Conservation (phyloP, 495 filamentous ascomycete genomes). For the Neurospora tetrasperma region DNA sequence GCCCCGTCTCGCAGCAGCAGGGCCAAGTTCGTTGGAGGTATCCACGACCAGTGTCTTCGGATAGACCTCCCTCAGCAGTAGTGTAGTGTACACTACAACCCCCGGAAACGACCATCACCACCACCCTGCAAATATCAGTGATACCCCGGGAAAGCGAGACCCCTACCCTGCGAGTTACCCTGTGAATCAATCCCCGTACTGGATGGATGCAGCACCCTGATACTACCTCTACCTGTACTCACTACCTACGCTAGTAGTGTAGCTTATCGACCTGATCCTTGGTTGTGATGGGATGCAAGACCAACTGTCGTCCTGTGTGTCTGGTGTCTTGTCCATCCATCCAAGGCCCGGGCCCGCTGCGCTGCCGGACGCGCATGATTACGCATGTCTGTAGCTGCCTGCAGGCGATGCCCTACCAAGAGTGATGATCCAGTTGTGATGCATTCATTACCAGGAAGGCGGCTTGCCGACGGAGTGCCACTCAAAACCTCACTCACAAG, state of each 20-base stretch:
- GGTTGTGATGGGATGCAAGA: background rate
- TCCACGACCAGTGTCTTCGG: background rate
- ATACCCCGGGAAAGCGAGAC: background rate
- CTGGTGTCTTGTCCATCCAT: background rate
- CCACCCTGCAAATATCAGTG: background rate
- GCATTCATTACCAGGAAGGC: background rate
- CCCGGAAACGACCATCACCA: background rate
- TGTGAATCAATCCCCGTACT: background rate
- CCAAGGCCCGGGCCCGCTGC: background rate
- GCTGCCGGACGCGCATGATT: background rate
- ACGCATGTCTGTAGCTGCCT: background rate
- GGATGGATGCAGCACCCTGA: background rate
- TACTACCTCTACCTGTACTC: background rate
- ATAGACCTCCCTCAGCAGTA: background rate
- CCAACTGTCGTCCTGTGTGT: background rate
- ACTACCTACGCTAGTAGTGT: background rate
- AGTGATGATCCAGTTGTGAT: background rate
- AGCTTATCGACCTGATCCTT: background rate
- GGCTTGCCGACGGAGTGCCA: background rate
- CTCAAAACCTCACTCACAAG: background rate
- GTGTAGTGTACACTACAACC: background rate
- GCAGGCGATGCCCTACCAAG: background rate
- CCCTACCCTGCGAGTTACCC: background rate
- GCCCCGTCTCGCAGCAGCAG: background rate
- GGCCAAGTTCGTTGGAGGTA: background rate